Evolutionary conservation across 2,329 filamentous ascomycete genomes (phyloP).

Genomic region (Phaeosphaeria sp.): DNA sequence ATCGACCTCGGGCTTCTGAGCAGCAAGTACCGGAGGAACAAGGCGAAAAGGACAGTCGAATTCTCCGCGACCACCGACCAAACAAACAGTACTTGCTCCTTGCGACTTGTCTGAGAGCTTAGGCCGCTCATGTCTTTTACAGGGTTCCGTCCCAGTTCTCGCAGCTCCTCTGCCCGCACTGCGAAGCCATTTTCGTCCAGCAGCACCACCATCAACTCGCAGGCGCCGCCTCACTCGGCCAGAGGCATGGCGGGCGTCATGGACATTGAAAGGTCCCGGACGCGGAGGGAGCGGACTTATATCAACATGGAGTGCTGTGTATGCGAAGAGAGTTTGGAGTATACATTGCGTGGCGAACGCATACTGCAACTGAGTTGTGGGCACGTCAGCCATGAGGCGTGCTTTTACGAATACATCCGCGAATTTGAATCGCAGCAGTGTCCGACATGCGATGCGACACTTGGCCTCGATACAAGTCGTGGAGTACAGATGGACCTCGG

Average conservation of each 20-base stretch:
- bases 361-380: conserved; percentile 94
- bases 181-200: conserved; percentile 29
- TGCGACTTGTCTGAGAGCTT: conserved; percentile 44
- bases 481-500: conserved; percentile 93
- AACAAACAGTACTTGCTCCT: conserved; percentile 40
- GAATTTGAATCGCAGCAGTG: conserved; percentile 94
- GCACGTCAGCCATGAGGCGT: conserved; percentile 98
- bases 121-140: conserved; percentile 50
- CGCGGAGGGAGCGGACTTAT: conserved; percentile 89
- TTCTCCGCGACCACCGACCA: conserved; percentile 39
- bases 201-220: conserved; percentile 34
- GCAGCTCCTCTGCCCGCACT: conserved; percentile 33
- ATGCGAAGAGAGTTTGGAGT: conserved; percentile 94
- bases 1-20: conserved; percentile 42
- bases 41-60: conserved; percentile 42
- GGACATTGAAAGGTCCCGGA: conserved; percentile 77
- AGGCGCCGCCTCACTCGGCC: conserved; percentile 39
- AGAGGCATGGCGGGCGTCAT: conserved; percentile 68
- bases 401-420: conserved; percentile 98
- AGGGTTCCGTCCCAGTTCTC: conserved; percentile 48
- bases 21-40: conserved; percentile 26
- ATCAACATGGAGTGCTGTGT: conserved; percentile 94
- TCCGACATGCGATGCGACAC: conserved; percentile 88
- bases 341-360: conserved; percentile 90
- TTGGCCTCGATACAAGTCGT: conserved; percentile 90